Conservation (phyloP, 2,329 filamentous ascomycete genomes). For the Didymellaceae sp. region DNA sequence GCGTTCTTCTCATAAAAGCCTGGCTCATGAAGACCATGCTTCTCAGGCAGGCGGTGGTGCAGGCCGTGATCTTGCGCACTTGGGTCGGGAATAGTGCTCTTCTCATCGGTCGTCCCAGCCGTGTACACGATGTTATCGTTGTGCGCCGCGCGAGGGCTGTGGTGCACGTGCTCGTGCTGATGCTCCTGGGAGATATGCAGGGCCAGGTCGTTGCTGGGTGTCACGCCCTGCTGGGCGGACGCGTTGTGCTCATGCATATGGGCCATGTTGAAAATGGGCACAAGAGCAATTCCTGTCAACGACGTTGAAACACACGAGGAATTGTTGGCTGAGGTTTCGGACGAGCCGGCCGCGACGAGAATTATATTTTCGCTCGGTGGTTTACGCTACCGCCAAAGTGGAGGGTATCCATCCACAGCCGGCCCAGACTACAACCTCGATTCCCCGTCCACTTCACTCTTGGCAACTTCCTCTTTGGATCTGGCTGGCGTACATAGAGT, state of each 20-base stretch:
- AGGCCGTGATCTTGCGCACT: slow-evolving; percentile 50
- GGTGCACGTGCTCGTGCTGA: slow-evolving; percentile 49
- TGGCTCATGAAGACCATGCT: slow-evolving; percentile 27
- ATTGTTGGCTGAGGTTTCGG: slow-evolving; percentile 23
- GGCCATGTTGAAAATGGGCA: slow-evolving; percentile 42
- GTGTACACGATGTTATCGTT: slow-evolving; percentile 44
- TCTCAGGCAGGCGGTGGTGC: slow-evolving; percentile 44
- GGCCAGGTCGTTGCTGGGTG: slow-evolving; percentile 45
- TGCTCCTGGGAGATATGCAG: slow-evolving; percentile 48
- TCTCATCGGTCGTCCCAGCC: slow-evolving; percentile 46
- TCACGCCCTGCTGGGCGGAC: slow-evolving; percentile 44
- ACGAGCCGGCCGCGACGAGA: slow-evolving; percentile 26
- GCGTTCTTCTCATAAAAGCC: slow-evolving; percentile 44
- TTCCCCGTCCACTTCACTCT: slow-evolving; percentile 28
- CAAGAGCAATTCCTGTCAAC: slow-evolving; percentile 37
- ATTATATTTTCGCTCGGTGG: slow-evolving; percentile 44
- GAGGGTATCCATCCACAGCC: slow-evolving; percentile 32
- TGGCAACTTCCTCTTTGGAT: slow-evolving; percentile 47
- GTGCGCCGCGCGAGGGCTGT: slow-evolving; percentile 38
- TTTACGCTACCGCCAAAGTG: slow-evolving; percentile 37
- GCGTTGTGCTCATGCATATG: slow-evolving; percentile 43
- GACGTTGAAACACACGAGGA: slow-evolving; percentile 33
- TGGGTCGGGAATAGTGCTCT: slow-evolving; percentile 42
- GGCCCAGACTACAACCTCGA: slow-evolving; percentile 37
- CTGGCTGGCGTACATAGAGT: slow-evolving; percentile 25